Base-by-base conservation (phyloP, 2,329 filamentous ascomycete genomes). In the Westerdykella aurantiaca region DNA sequence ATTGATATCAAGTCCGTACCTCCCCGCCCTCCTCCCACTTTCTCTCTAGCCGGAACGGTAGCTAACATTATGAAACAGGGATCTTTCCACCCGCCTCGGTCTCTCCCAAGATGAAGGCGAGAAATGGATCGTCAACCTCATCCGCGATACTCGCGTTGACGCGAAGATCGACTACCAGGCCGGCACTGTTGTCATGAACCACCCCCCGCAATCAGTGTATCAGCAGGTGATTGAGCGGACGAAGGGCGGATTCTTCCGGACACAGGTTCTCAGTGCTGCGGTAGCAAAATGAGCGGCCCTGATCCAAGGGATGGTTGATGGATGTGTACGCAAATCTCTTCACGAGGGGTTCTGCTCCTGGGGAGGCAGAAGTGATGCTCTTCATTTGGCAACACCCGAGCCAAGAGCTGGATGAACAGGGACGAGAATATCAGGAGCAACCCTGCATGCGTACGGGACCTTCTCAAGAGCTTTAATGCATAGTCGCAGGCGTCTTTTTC, bases 41-140 rank as follows among this genome's bases (percentile, higher is more conserved):
- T 46, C 21, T 31, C 25, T 41, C 6, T 13, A 18, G 6, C n/a
- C 13, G 9, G 6, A 29, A 31, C 37, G 5, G 22, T 22, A 14
- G 51, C 49, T 56, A 48, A 57, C 37, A 21, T 25, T 23, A 12
- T 2, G 34, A 9, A 10, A 7, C 50, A 83, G 80, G 71, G 93
- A 97, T 61, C 81, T 98, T 47, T 95, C 89, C 53, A 85, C 83
- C 52, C 87, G 93, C 68, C 82, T 98, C 48, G 93, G 91, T 54
- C 79, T 98, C 53, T 88, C 86, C 67, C 84, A 90, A 61, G 88
- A 95, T 65, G 93, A 97, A 64, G 93, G 93, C 61, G 93, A 98
- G 82, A 98, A 98, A 78, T 98, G 93, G 93, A 98, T 98, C 64
- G 93, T 98, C 60, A 98, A 98, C 77, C 80, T 98, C 53, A 98